Conservation (phyloP, 78 protist species). For the Chrysochromulina parva region DNA sequence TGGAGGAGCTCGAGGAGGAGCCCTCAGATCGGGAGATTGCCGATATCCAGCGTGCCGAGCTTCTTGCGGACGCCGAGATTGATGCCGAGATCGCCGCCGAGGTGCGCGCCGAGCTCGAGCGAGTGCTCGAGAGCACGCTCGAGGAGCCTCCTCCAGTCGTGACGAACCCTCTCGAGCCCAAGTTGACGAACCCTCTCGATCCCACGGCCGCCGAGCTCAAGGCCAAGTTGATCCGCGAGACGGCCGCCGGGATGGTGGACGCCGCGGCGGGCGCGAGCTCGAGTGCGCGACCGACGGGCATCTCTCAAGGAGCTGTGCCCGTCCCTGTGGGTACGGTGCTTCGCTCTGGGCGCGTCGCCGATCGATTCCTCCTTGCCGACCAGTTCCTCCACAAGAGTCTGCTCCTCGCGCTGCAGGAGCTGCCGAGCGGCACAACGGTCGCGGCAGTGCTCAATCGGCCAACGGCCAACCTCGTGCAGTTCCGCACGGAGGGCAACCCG, state of each 20-base stretch:
- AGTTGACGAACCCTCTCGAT: not conserved
- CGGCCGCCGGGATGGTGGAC: not conserved
- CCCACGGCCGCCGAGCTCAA: not conserved
- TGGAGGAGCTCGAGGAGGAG: no score
- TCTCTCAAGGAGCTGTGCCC: not conserved
- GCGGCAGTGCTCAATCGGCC: not conserved
- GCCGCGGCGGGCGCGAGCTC: not conserved
- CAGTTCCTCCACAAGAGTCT: constrained; percentile 11
- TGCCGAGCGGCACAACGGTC: not conserved
- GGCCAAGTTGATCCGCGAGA: no score
- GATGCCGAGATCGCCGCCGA: no score
- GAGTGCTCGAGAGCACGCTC: no score
- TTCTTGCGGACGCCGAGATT: no score
- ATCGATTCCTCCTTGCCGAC: not conserved
- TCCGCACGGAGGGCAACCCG: no score
- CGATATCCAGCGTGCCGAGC: no score
- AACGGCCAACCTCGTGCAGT: no score
- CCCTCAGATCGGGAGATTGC: no score
- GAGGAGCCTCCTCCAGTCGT: not conserved
- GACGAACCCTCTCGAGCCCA: not conserved
- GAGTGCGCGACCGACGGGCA: not conserved
- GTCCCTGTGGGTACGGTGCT: not conserved
- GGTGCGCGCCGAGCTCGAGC: no score
- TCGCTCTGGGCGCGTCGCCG: not conserved
- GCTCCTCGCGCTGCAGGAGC: not conserved